Percentiles rank a stretch among this genome's conserved stretches.
Conservation (phyloP, 192 early-diverging fungal genomes). For the Pecoramyces ruminantium region DNA sequence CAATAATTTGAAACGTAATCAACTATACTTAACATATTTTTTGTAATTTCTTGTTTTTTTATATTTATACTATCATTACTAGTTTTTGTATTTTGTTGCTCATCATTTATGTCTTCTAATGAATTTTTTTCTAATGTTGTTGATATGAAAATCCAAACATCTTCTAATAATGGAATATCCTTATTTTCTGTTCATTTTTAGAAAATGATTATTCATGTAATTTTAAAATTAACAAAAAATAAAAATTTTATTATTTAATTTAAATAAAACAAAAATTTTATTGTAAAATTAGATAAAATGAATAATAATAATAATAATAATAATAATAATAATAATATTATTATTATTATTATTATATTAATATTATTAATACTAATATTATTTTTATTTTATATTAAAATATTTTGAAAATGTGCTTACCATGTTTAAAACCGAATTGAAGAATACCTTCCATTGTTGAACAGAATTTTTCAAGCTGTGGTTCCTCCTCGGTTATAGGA, state of each 20-base stretch:
- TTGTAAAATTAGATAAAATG: too few species aligned
- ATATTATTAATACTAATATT: too few species aligned
- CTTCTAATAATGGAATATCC: background rate
- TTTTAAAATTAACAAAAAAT: too few species aligned
- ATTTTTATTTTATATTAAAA: too few species aligned
- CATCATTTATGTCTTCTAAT: background rate
- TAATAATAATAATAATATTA: too few species aligned
- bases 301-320: too few species aligned
- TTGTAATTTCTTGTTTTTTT: background rate
- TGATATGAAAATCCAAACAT: background rate
- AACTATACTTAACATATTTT: background rate
- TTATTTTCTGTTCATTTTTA: too few species aligned
- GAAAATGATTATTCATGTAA: too few species aligned
- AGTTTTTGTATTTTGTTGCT: background rate
- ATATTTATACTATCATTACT: background rate
- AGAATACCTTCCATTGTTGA: background rate
- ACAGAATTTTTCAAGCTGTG: background rate
- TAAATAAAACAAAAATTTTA: too few species aligned
- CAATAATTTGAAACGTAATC: background rate
- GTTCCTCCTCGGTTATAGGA: background rate
- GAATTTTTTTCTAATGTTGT: background rate
- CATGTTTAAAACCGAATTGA: background rate
- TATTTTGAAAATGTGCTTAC: background rate
- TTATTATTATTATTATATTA: too few species aligned
- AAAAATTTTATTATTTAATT: too few species aligned